Evolutionary conservation across 2,329 filamentous ascomycete genomes (phyloP), one percentile per base, ranked within the genome.

Genomic region (Aspergillus neotritici): DNA sequence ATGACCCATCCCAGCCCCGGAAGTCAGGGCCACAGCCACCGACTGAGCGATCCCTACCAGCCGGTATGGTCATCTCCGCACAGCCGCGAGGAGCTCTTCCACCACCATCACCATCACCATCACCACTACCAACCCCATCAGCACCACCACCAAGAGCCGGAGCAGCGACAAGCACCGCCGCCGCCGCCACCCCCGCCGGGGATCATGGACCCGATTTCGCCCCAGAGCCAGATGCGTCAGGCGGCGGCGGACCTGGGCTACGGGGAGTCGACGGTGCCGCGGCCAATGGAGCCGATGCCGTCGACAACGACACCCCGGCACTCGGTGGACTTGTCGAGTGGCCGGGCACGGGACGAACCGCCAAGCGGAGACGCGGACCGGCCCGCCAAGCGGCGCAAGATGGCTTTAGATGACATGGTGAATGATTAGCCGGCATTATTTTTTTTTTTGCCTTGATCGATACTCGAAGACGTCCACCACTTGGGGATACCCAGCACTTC

Each of bases 351-450:
- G 11, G 29, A 49, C 9, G 55, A 55, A 2, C 51, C 46, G 12
- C 39, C 51, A 3, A 46, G 16, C 5, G 43, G 47, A 8, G 59
- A 57, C 12, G 33, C 47, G 2, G 55, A 61, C 25, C 31, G 60
- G 33, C 65, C 64, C 4, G 32, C 62, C 10, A 68, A 68, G 43
- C 54, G 65, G 33, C 62, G 62, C 28, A 65, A 62, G 37, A 68
- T 68, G 65, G 64, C 65, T 11, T 42, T 68, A 42, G 61, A 68
- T 39, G 64, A 68, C 38, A 68, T 68, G 56, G 65, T 68, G 13
- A 68, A 68, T 37, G 65, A 59, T 33, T 67, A 41, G 53, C 14
- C 15, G 7, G 21, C 21, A 25, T 15, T 31, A 28, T 38, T 21
- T 31, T 38, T 47, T 31, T 38, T 21, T 31, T 38, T 47, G 30